Evolutionary conservation across 1,284 basidiomycete genomes (phyloP), one percentile per base, ranked within the genome.

Genomic region (Rhodotorula sp.): DNA sequence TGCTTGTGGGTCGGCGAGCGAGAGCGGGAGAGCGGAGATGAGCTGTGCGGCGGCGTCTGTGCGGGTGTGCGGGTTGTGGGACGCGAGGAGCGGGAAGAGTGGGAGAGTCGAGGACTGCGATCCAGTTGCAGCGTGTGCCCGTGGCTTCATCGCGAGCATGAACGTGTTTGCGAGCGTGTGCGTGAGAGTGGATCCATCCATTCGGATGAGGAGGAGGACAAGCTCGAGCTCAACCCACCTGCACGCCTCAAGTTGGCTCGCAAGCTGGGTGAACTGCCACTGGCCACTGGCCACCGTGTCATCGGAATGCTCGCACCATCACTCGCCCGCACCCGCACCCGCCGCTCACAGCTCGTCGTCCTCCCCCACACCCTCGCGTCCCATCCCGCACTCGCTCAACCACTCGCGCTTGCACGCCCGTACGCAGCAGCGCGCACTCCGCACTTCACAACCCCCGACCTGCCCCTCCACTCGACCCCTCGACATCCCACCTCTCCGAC

Each of bases 1-100:
- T 74, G 44, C 20, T 11, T 15, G 11, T 20, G 39, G 19, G 36
- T 34, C 22, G 24, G 66, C 59, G 49, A 72, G 66, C 10, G 48
- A 15, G 30, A 66, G 61, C 0, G 74, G 70, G 69, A 97, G 86
- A 24, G 90, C 84, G 34, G 83, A 82, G 69, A 97, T 82, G 48
- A 98, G 88, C 79, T 92, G 90, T 52, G 90, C 87, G 0, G 94
- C 94, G 13, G 94, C 91, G 76, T 89, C 86, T 46, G 97, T 78
- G 9, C 94, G 88, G 67, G 74, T 75, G 5, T 65, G 46, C n/a
- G 63, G 58, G 36, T 74, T 67, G 64, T 75, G 74, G 24, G 72
- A 74, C 17, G 72, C 64, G 59, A 75, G 65, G 36, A 75, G 62
- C 11, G 74, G 74, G 70, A 75, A 75, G 52, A 73, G 62, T 13